Conservation (phyloP, 2,329 filamentous ascomycete species). For the Zasmidium cellare region DNA sequence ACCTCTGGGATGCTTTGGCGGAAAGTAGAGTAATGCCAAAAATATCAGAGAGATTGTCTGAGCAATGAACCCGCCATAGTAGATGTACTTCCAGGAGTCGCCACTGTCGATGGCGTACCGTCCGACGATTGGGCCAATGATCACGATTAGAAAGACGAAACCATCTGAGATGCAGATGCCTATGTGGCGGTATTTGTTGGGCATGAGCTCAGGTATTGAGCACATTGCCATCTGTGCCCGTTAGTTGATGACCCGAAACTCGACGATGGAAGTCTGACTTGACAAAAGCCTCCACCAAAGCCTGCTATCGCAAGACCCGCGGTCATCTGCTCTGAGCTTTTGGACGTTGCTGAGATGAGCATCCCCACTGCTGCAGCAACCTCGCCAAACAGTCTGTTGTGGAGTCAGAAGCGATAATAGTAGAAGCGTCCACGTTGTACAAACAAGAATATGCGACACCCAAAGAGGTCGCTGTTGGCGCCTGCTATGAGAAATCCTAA, state of each 20-base stretch:
- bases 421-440: not conserved
- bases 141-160: slow-evolving; percentile 46
- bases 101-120: slow-evolving; percentile 42
- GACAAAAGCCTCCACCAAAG: slow-evolving; percentile 16
- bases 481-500: slow-evolving; percentile 11
- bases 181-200: slow-evolving; percentile 27
- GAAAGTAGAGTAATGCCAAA: slow-evolving; percentile 42
- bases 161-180: slow-evolving; percentile 23
- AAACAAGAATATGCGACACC: slow-evolving; percentile 6
- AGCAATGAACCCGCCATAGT: slow-evolving; percentile 46
- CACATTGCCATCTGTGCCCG: slow-evolving; percentile 18
- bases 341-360: slow-evolving; percentile 13
- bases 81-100: slow-evolving; percentile 47
- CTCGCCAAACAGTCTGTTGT: slow-evolving; percentile 11
- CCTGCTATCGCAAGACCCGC: slow-evolving; percentile 15
- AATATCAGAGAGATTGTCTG: slow-evolving; percentile 46
- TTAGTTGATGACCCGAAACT: not conserved
- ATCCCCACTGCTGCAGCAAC: slow-evolving; percentile 14
- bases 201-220: slow-evolving; percentile 27
- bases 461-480: slow-evolving; percentile 12
- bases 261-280: not conserved
- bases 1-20: slow-evolving; percentile 40
- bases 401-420: not conserved
- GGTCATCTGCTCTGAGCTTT: slow-evolving; percentile 11
- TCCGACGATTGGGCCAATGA: slow-evolving; percentile 48